These are phyloP conservation scores for Nothophytophthora sp. DNA, from an alignment of 352 stramenopile species.

Conservation along the genomic window DNA sequence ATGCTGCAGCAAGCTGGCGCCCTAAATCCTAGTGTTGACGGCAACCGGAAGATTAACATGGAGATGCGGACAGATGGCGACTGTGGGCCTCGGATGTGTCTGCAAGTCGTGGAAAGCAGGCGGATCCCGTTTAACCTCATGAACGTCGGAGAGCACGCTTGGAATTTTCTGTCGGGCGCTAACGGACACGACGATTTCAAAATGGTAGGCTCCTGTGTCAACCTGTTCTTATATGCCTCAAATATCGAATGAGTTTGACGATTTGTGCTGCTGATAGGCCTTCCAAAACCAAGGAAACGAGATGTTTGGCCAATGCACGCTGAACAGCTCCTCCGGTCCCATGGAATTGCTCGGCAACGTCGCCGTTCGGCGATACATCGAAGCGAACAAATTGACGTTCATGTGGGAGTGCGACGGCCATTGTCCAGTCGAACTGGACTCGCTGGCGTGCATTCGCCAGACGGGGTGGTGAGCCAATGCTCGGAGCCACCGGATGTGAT, in stretches of 20 bases:
- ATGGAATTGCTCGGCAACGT: constrained; percentile 42
- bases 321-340: constrained; percentile 28
- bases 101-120: constrained; percentile 35
- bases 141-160: constrained; percentile 20
- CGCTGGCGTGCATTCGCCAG: constrained; percentile 34
- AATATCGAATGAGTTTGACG: too few species aligned
- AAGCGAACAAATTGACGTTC: constrained; percentile 45
- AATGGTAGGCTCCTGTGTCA: too few species aligned
- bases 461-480: constrained; percentile 74
- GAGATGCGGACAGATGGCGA: constrained; percentile 33
- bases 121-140: constrained; percentile 26
- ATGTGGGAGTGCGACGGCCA: constrained; percentile 49
- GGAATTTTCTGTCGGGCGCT: constrained; percentile 24
- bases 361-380: constrained; percentile 42
- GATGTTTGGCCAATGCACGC: constrained; percentile 45
- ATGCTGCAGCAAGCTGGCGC: constrained; percentile 34
- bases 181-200: constrained; percentile 13
- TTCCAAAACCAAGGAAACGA: constrained; percentile 47
- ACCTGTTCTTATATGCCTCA: too few species aligned
- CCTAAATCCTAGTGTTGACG: constrained; percentile 6
- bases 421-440: constrained; percentile 17
- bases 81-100: constrained; percentile 21
- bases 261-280: constrained; percentile 32
- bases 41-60: constrained; percentile 33
- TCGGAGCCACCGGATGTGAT: too few species aligned